phyloP scores from a whole-genome alignment of 345 rosid species.

The Pugionium cornutum region DNA sequence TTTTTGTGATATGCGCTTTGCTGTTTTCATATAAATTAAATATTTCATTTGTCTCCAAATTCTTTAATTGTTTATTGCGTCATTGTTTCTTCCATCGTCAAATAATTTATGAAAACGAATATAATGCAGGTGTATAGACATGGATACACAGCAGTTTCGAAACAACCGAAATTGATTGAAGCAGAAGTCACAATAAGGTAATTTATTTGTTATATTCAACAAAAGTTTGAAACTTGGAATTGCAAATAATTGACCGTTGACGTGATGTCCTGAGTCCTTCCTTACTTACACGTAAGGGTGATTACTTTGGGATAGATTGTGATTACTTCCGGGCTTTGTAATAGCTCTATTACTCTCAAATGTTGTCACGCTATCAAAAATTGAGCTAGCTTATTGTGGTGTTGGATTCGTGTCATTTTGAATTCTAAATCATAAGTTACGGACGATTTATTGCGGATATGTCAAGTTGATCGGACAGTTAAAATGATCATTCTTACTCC shows the following conservation, averaged over 20 bases:
- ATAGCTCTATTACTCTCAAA: no score
- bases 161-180: constrained; percentile 57
- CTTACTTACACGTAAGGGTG: constrained; percentile 14
- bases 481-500: no score
- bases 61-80: constrained; percentile 27
- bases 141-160: constrained; percentile 68
- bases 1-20: constrained; percentile 34
- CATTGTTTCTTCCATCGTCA: constrained; percentile 34
- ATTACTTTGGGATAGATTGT: no score
- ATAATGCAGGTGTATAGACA: constrained; percentile 64
- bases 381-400: no score
- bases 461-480: no score
- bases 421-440: no score
- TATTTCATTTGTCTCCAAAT: constrained; percentile 1
- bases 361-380: no score
- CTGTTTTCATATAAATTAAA: constrained; percentile 25
- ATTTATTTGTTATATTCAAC: background rate
- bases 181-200: constrained; percentile 68
- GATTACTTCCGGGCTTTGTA: no score
- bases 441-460: no score
- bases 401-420: no score
- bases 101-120: background rate
- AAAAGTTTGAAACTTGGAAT: background rate
- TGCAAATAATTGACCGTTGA: constrained; percentile 33
- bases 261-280: constrained; percentile 31